phyloP scores from a whole-genome alignment of 1,284 basidiomycete species.

The Microbotryomycetes sp. region DNA sequence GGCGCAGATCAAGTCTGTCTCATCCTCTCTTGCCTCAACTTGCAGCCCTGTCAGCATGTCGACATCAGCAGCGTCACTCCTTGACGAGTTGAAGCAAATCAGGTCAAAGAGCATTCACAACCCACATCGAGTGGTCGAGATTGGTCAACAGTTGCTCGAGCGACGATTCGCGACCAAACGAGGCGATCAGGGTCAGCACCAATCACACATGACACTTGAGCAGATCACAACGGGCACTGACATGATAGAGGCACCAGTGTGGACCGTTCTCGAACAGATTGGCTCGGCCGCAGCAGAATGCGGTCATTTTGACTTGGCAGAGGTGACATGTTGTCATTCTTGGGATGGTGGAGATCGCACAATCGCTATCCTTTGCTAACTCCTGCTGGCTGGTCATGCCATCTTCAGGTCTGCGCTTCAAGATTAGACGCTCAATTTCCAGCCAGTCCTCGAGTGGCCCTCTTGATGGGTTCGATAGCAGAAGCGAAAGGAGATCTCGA shows the following conservation, averaged over 20 bases:
- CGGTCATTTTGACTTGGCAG: conserved; percentile 68
- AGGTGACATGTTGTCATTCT: conserved; percentile 51
- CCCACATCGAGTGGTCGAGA: not conserved
- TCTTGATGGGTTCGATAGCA: conserved; percentile 76
- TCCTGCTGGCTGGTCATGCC: conserved; percentile 15
- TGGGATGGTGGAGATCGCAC: not conserved
- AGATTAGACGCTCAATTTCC: conserved; percentile 67
- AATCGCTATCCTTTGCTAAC: not conserved
- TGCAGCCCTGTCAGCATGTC: not conserved
- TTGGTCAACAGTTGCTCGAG: not conserved
- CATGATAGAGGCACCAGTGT: too few relatives aligned
- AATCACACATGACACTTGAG: too few relatives aligned
- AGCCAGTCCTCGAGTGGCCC: conserved; percentile 70
- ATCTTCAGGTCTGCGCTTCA: conserved; percentile 56
- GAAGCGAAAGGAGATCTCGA: conserved; percentile 56
- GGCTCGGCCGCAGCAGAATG: conserved; percentile 79
- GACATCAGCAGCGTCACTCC: not conserved
- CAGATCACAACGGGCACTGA: too few relatives aligned
- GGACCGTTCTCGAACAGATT: conserved; percentile 83
- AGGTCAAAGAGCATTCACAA: not conserved
- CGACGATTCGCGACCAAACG: not conserved
- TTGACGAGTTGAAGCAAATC: not conserved
- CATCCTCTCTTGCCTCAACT: not conserved
- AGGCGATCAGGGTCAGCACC: not conserved
- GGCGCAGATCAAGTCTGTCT: too few relatives aligned